A percentile compares a stretch with the other conserved stretches of the same genome.
phyloP scores from a whole-genome alignment of 116 monocot genomes.

The Cymodocea nodosa region DNA sequence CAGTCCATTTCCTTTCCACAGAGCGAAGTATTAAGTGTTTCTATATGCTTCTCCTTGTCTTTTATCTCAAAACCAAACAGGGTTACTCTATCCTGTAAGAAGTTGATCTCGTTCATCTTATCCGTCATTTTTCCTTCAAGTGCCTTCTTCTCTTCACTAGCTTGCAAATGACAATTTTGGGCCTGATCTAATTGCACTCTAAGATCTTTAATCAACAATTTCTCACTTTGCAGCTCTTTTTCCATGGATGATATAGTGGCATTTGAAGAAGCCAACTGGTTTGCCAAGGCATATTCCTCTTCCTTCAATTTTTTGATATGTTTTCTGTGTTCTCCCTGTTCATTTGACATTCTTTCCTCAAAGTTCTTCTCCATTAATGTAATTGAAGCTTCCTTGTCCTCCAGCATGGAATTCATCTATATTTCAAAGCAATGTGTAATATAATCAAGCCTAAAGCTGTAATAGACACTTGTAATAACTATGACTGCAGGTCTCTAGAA shows the following conservation, averaged over 20 bases:
- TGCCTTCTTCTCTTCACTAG: conserved; percentile 31
- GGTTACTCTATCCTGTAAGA: conserved; percentile 41
- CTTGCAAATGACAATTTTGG: conserved; percentile 21
- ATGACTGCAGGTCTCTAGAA: not conserved
- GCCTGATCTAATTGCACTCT: conserved; percentile 30
- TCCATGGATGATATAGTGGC: conserved; percentile 23
- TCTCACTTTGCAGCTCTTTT: conserved; percentile 43
- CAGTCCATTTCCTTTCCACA: conserved; percentile 36
- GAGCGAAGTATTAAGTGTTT: conserved; percentile 31
- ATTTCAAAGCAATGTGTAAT: not conserved
- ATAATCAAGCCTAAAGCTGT: not conserved
- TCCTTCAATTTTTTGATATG: conserved; percentile 32
- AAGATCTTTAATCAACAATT: conserved; percentile 27
- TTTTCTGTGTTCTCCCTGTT: conserved; percentile 35
- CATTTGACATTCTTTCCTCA: conserved; percentile 22
- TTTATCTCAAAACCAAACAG: conserved; percentile 47
- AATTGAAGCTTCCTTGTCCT: conserved; percentile 27
- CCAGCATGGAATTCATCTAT: conserved; percentile 35
- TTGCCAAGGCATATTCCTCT: conserved; percentile 31
- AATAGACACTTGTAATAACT: not conserved
- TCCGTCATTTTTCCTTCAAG: conserved; percentile 47
- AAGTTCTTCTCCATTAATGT: conserved; percentile 31
- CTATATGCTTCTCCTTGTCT: conserved; percentile 54
- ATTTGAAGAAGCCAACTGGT: conserved; percentile 37
- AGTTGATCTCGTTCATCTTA: conserved; percentile 25